These are phyloP conservation scores for Chamaecrista fasciculata DNA, from an alignment of 306 rosid genomes.

Conservation along the genomic window DNA sequence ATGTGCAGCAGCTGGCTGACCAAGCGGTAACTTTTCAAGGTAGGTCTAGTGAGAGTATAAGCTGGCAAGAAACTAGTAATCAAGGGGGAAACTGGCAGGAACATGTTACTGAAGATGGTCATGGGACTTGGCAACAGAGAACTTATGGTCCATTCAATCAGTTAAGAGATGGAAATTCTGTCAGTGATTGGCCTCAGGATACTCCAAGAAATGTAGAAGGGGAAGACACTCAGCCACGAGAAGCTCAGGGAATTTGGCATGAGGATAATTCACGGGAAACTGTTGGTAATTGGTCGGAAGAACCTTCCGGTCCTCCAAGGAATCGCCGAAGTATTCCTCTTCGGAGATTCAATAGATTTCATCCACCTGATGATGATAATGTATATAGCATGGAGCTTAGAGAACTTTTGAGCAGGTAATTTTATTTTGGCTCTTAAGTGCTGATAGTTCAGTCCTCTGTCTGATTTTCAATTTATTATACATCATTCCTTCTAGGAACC, in stretches of 20 bases:
- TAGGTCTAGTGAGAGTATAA: conserved; percentile 47
- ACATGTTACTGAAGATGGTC: conserved; percentile 54
- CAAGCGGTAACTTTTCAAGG: conserved; percentile 55
- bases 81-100: conserved; percentile 67
- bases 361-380: conserved; percentile 96
- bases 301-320: conserved; percentile 73
- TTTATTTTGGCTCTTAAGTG: conserved; percentile 21
- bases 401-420: conserved; percentile 97
- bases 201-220: conserved; percentile 53
- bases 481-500: conserved; percentile 15
- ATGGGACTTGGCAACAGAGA: conserved; percentile 70
- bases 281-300: conserved; percentile 80
- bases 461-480: conserved; percentile 21
- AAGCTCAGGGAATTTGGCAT: conserved; percentile 67
- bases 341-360: conserved; percentile 84
- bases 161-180: conserved; percentile 62
- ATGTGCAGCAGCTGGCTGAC: conserved; percentile 48
- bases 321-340: conserved; percentile 69
- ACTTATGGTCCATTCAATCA: conserved; percentile 56
- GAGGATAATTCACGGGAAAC: conserved; percentile 63
- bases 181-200: conserved; percentile 65
- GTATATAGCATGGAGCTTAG: conserved; percentile 99
- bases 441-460: not conserved
- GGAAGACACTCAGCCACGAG: conserved; percentile 59
- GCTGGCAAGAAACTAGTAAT: conserved; percentile 68